A percentile compares a stretch with the other conserved stretches of the same genome.
phyloP scores from a whole-genome alignment of 352 stramenopile species.

The Pythium grandisporangium region DNA sequence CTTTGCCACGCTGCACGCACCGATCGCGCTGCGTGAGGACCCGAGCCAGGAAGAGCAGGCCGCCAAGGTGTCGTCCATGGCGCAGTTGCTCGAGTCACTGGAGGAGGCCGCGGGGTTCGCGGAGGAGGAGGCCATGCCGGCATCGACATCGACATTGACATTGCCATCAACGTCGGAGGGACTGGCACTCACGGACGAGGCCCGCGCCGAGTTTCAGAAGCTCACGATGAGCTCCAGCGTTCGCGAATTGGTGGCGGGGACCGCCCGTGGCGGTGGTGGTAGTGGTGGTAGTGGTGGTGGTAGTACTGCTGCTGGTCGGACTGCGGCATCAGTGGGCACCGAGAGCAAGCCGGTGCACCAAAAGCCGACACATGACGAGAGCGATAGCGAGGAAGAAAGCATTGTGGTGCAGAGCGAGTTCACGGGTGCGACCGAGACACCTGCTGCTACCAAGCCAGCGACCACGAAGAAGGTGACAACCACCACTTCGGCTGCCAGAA shows the following conservation, averaged over 20 bases:
- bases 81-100: constrained; percentile 58
- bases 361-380: constrained; percentile 20
- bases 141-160: too few species aligned
- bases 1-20: constrained; percentile 63
- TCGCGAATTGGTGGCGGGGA: constrained; percentile 29
- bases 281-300: too few species aligned
- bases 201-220: constrained; percentile 49
- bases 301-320: too few species aligned
- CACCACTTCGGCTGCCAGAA: constrained; percentile 8
- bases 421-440: constrained; percentile 4
- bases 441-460: constrained; percentile 9
- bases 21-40: constrained; percentile 64
- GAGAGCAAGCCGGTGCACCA: constrained; percentile 3
- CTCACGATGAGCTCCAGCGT: constrained; percentile 39
- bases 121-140: constrained; percentile 9
- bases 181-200: constrained; percentile 14
- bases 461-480: neutral
- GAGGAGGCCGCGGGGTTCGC: constrained; percentile 38
- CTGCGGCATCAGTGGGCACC: constrained; percentile 1
- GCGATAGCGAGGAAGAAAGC: constrained; percentile 65
- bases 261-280: constrained; percentile 9
- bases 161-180: constrained; percentile 3
- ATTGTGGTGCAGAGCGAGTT: constrained; percentile 77
- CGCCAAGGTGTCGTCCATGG: constrained; percentile 59
- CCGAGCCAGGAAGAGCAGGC: constrained; percentile 35